A percentile compares a stretch with the other conserved stretches of the same genome.
These are phyloP conservation scores for Sphagnum contortum DNA, from an alignment of 225 moss, liverwort and hornwort genomes.

Conservation along the genomic window DNA sequence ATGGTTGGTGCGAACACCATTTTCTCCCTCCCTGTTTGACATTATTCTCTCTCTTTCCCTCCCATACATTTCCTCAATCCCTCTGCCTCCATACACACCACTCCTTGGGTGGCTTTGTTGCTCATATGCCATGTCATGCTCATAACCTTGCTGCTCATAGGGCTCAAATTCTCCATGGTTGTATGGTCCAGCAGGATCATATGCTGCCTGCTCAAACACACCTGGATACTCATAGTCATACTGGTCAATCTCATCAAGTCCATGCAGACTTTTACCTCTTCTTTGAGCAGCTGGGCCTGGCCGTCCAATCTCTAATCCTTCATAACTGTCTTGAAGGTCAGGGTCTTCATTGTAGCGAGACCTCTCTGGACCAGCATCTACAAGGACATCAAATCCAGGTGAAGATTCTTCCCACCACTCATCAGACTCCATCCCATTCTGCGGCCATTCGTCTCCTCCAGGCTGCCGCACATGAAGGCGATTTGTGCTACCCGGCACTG, in stretches of 20 bases:
- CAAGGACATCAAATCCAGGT: slow-evolving; percentile 69
- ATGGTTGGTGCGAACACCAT: slow-evolving; percentile 18
- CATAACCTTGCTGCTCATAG: slow-evolving; percentile 36
- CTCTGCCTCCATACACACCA: slow-evolving; percentile 22
- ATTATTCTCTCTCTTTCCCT: slow-evolving; percentile 28
- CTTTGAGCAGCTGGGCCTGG: slow-evolving; percentile 18
- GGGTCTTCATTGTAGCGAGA: slow-evolving; percentile 46
- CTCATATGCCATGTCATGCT: slow-evolving; percentile 25
- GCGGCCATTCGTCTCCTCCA: slow-evolving; percentile 38
- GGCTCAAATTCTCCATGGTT: slow-evolving; percentile 35
- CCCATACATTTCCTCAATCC: slow-evolving; percentile 19
- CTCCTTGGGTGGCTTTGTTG: slow-evolving; percentile 16
- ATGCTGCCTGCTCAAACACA: slow-evolving; percentile 27
- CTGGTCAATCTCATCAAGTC: slow-evolving; percentile 32
- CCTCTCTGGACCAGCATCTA: slow-evolving; percentile 54
- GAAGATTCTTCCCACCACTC: slow-evolving; percentile 72
- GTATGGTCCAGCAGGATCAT: slow-evolving; percentile 22
- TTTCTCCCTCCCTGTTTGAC: slow-evolving; percentile 27
- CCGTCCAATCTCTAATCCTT: slow-evolving; percentile 37
- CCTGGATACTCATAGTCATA: slow-evolving; percentile 31
- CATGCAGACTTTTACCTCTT: slow-evolving; percentile 26
- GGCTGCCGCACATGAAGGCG: slow-evolving; percentile 35
- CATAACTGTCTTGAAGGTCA: slow-evolving; percentile 29
- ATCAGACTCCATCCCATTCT: slow-evolving; percentile 45
- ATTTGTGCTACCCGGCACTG: slow-evolving; percentile 20